phyloP scores from a whole-genome alignment of 1,284 basidiomycete genomes.

The Lignosus rhinocerotis region DNA sequence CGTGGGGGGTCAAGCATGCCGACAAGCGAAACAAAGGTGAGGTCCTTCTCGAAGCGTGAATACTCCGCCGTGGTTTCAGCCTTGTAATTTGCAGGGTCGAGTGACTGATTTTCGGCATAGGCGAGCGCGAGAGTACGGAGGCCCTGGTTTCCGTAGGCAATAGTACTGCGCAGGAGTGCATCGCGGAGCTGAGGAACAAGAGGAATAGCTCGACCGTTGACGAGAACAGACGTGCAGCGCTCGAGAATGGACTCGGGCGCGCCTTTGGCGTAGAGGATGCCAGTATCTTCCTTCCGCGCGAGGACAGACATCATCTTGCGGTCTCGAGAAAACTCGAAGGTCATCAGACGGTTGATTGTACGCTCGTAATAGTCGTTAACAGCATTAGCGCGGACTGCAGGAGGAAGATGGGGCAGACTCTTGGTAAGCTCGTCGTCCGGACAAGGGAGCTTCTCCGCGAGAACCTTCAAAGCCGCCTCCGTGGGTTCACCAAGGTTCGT shows the following conservation, averaged over 20 bases:
- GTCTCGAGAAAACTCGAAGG: conserved; percentile 97
- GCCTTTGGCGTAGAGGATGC: conserved; percentile 88
- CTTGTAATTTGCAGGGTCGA: conserved; percentile 79
- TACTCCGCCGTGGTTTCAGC: conserved; percentile 82
- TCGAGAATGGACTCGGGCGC: conserved; percentile 95
- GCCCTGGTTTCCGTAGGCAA: conserved; percentile 78
- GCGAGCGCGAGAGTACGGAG: conserved; percentile 93
- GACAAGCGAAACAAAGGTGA: conserved; percentile 93
- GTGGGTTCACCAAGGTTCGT: conserved; percentile 94
- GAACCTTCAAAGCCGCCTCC: conserved; percentile 90
- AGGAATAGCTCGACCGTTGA: conserved; percentile 61
- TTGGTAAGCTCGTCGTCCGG: conserved; percentile 52
- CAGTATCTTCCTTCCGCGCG: conserved; percentile 48
- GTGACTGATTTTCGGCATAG: conserved; percentile 78
- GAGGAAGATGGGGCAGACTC: conserved; percentile 59
- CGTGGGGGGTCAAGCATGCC: conserved; percentile 99
- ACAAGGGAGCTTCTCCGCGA: conserved; percentile 88
- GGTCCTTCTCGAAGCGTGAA: conserved; percentile 83
- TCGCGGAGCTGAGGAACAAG: conserved; percentile 63
- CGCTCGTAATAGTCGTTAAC: conserved; percentile 84
- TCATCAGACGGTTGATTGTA: conserved; percentile 78
- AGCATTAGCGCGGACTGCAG: conserved; percentile 71
- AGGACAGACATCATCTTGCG: conserved; percentile 99
- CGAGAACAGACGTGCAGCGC: conserved; percentile 76
- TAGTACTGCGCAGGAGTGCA: conserved; percentile 66